A percentile compares a stretch with the other conserved stretches of the same genome.
phyloP scores from a whole-genome alignment of 2,329 filamentous ascomycete genomes.

The Colletotrichum eleusines region DNA sequence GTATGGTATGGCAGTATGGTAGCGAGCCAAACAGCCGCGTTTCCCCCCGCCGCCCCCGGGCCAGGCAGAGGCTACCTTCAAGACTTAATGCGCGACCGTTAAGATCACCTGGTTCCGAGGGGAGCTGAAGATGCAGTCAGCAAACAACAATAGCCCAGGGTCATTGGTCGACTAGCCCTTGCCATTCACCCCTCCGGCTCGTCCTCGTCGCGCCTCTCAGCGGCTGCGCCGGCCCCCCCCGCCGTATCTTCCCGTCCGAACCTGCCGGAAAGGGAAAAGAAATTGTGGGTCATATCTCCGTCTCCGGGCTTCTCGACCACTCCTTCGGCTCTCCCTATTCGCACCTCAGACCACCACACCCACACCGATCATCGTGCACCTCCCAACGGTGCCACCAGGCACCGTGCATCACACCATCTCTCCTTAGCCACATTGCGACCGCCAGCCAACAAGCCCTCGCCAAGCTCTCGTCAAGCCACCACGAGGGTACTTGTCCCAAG shows the following conservation, averaged over 20 bases:
- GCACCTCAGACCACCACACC: conserved; percentile 2
- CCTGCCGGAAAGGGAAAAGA: conserved; percentile 18
- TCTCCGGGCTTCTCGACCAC: conserved; percentile 24
- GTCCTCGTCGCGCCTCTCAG: conserved; percentile 30
- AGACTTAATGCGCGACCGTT: conserved; percentile 28
- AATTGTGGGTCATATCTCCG: conserved; percentile 11
- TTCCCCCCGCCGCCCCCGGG: conserved; percentile 6
- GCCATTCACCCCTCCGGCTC: conserved; percentile 25
- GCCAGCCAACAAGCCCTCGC: conserved; percentile 25
- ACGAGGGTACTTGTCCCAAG: conserved; percentile 18
- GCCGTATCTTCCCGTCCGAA: conserved; percentile 13
- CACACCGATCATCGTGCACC: conserved; percentile 7
- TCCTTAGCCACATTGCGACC: conserved; percentile 30
- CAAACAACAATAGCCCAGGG: not conserved
- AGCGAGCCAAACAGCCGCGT: conserved; percentile 22
- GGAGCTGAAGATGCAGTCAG: not conserved
- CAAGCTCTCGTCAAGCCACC: not conserved
- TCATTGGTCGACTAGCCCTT: conserved; percentile 19
- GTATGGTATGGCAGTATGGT: conserved; percentile 6
- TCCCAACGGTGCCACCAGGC: conserved; percentile 25
- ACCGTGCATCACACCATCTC: conserved; percentile 10
- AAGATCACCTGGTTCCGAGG: conserved; percentile 16
- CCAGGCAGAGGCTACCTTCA: not conserved
- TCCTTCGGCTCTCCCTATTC: conserved; percentile 32
- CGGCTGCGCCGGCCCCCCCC: conserved; percentile 17